Percentiles rank a stretch among this genome's conserved stretches.
These are phyloP conservation scores for Neopestalotiopsis sp. DNA, from an alignment of 2,329 filamentous ascomycete genomes.

Conservation along the genomic window DNA sequence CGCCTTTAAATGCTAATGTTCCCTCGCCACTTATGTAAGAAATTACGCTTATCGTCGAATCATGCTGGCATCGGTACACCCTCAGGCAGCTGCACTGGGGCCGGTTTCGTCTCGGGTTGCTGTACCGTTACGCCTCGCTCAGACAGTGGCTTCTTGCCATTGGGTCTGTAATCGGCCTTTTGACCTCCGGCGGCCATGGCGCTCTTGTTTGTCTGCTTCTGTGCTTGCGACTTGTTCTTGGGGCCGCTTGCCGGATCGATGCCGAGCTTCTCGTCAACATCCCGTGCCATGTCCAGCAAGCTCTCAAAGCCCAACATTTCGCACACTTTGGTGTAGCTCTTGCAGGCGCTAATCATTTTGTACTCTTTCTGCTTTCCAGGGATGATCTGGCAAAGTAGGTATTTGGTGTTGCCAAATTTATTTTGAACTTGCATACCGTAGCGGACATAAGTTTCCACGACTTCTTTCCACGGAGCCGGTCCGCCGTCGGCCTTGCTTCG, in stretches of 20 bases:
- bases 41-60: not conserved
- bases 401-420: conserved; percentile 92
- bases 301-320: conserved; percentile 67
- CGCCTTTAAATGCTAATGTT: conserved; percentile 14
- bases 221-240: conserved; percentile 37
- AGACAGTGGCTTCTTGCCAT: conserved; percentile 35
- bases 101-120: conserved; percentile 18
- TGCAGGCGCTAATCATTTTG: conserved; percentile 65
- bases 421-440: conserved; percentile 80
- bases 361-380: conserved; percentile 76
- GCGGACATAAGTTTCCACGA: conserved; percentile 77
- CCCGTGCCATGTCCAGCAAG: conserved; percentile 66
- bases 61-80: conserved; percentile 16
- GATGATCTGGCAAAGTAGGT: conserved; percentile 81
- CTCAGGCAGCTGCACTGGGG: conserved; percentile 17
- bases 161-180: conserved; percentile 38
- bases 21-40: conserved; percentile 12
- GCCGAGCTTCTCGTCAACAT: conserved; percentile 67
- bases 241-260: conserved; percentile 58
- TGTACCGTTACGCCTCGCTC: conserved; percentile 32
- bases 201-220: conserved; percentile 36
- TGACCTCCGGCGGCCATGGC: conserved; percentile 56
- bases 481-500: conserved; percentile 72
- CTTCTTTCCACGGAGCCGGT: conserved; percentile 73
- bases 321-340: conserved; percentile 74